phyloP scores from a whole-genome alignment of 2,329 filamentous ascomycete genomes.

The Colletotrichum navitas region DNA sequence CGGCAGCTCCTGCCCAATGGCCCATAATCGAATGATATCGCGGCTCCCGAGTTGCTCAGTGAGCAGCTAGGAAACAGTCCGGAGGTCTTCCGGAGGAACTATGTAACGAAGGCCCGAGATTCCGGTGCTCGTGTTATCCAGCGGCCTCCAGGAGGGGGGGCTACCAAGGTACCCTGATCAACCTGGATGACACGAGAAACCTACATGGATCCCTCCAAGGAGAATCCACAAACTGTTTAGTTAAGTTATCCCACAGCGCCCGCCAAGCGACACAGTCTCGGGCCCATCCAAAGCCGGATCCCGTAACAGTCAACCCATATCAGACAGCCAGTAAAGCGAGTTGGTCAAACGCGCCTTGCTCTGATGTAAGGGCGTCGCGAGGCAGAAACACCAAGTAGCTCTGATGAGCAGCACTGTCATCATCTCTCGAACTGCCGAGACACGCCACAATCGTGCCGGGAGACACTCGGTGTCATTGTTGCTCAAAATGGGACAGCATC shows the following conservation, averaged over 20 bases:
- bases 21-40: slow-evolving; percentile 5
- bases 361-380: slow-evolving; percentile 16
- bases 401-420: slow-evolving; percentile 17
- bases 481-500: not conserved
- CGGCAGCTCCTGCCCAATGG: slow-evolving; percentile 1
- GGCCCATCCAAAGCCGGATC: slow-evolving; percentile 7
- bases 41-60: not conserved
- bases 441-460: slow-evolving; percentile 18
- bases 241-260: not conserved
- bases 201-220: not conserved
- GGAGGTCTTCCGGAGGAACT: slow-evolving; percentile 6
- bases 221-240: slow-evolving; percentile 2
- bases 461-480: not conserved
- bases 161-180: slow-evolving; percentile 2
- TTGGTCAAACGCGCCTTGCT: not conserved
- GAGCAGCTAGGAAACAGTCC: not conserved
- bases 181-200: slow-evolving; percentile 16
- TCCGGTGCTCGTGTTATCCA: not conserved
- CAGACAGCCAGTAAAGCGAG: not conserved
- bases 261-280: slow-evolving; percentile 11
- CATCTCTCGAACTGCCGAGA: slow-evolving; percentile 36
- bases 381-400: slow-evolving; percentile 6
- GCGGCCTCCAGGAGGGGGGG: not conserved
- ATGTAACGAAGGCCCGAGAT: slow-evolving; percentile 2
- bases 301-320: not conserved